phyloP scores from a whole-genome alignment of 805 yeast species.

The Clavispora fructus region DNA sequence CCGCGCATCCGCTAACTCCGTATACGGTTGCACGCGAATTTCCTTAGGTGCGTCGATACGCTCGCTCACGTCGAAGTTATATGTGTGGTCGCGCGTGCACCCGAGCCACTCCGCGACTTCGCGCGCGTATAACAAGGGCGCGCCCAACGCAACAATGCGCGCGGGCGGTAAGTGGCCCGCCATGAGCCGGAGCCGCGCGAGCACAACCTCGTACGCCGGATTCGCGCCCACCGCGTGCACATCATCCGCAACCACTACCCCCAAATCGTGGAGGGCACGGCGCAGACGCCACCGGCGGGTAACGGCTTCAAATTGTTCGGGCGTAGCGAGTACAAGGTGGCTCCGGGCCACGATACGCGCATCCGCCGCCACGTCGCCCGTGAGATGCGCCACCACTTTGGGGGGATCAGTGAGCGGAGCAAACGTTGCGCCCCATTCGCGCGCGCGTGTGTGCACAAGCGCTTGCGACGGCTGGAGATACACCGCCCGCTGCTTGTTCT shows the following conservation, averaged over 20 bases:
- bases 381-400: slow-evolving; percentile 50
- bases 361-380: slow-evolving; percentile 50
- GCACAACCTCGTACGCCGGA: slow-evolving; percentile 54
- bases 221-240: slow-evolving; percentile 62
- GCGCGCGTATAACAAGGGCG: slow-evolving; percentile 66
- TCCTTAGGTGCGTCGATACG: slow-evolving; percentile 51
- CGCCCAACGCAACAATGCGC: slow-evolving; percentile 65
- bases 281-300: slow-evolving; percentile 83
- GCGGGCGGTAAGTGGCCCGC: slow-evolving; percentile 54
- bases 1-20: slow-evolving; percentile 43
- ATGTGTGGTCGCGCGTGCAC: slow-evolving; percentile 52
- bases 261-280: slow-evolving; percentile 61
- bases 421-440: slow-evolving; percentile 51
- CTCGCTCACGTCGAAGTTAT: slow-evolving; percentile 65
- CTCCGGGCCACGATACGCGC: slow-evolving; percentile 49
- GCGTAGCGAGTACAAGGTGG: slow-evolving; percentile 74
- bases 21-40: slow-evolving; percentile 46
- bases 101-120: slow-evolving; percentile 90
- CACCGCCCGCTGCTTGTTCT: slow-evolving; percentile 62
- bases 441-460: slow-evolving; percentile 41
- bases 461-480: slow-evolving; percentile 66
- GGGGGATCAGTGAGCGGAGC: slow-evolving; percentile 46
- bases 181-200: slow-evolving; percentile 70
- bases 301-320: slow-evolving; percentile 66
- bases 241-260: slow-evolving; percentile 68